A percentile compares a stretch with the other conserved stretches of the same genome.
phyloP scores from a whole-genome alignment of 257 asterid genomes.

The Solanum dulcamara region DNA sequence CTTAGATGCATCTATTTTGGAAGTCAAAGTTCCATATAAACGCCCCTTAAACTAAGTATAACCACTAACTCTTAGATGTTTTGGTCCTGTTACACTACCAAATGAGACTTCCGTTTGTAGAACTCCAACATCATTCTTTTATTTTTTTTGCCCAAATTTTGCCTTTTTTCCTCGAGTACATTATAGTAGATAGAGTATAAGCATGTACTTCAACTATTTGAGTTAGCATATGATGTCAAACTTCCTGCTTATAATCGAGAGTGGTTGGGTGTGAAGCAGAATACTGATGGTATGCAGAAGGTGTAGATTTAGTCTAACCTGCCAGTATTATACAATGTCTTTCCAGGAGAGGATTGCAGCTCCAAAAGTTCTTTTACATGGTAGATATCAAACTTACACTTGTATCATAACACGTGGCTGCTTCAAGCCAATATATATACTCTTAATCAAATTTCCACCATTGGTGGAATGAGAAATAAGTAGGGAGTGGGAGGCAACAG shows the following conservation, averaged over 20 bases:
- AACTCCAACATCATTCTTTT: background rate
- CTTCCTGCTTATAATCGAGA: background rate
- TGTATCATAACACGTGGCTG: background rate
- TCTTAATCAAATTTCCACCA: background rate
- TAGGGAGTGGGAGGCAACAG: background rate
- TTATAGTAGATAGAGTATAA: background rate
- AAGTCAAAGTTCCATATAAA: background rate
- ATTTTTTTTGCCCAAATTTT: background rate
- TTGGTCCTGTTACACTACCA: background rate
- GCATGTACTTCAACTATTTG: background rate
- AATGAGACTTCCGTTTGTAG: background rate
- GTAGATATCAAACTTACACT: background rate
- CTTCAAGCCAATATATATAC: background rate
- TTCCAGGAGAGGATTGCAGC: background rate
- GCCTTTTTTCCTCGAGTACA: background rate
- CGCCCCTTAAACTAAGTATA: background rate
- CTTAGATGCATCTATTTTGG: background rate
- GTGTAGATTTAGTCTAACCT: background rate
- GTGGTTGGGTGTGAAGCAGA: background rate
- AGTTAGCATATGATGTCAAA: background rate
- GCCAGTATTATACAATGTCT: background rate
- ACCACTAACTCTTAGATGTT: background rate
- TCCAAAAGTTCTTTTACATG: background rate
- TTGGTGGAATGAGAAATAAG: background rate
- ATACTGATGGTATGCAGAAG: background rate